These are phyloP conservation scores for Sporisorium iseilematis-ciliati DNA, from an alignment of 1,284 basidiomycete genomes.

Conservation along the genomic window DNA sequence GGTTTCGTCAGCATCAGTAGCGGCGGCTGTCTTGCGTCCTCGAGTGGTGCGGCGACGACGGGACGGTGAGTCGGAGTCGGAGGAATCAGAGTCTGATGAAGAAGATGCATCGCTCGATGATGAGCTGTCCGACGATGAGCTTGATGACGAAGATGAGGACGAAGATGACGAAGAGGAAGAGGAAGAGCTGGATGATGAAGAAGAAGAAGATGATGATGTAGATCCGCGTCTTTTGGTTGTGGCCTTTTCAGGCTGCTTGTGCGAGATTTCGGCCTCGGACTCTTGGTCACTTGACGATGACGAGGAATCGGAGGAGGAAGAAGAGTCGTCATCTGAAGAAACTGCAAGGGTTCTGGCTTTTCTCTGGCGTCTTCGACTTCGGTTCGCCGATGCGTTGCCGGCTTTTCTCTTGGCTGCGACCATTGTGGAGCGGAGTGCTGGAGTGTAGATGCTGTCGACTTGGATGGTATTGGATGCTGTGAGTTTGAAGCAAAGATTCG, in stretches of 20 bases:
- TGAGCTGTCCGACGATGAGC: constrained; percentile 15
- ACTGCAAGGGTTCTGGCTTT: constrained; percentile 46
- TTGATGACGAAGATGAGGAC: constrained; percentile 8
- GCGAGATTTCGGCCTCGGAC: constrained; percentile 2
- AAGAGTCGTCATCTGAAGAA: constrained; percentile 38
- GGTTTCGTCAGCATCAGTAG: neutral
- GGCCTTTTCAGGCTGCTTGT: neutral
- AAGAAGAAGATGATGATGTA: constrained; percentile 16
- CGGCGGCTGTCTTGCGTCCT: neutral
- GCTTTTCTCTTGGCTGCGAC: constrained; percentile 19
- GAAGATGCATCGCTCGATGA: constrained; percentile 2
- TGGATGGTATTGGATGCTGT: no score
- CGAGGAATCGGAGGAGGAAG: constrained; percentile 32
- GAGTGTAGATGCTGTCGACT: no score
- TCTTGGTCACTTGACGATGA: constrained; percentile 25
- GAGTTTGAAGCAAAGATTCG: neutral
- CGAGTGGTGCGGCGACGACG: neutral
- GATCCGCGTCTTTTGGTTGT: neutral
- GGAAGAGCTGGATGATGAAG: constrained; percentile 18
- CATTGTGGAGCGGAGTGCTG: constrained; percentile 7
- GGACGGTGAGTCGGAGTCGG: constrained; percentile 1
- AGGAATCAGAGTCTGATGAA: constrained; percentile 21
- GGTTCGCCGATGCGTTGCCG: constrained; percentile 13
- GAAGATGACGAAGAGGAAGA: no score
- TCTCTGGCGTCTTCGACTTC: constrained; percentile 33